Evolutionary conservation across 1,284 basidiomycete species (phyloP), one percentile per base, ranked within the genome.

Genomic region (Boletus semigastroideus): DNA sequence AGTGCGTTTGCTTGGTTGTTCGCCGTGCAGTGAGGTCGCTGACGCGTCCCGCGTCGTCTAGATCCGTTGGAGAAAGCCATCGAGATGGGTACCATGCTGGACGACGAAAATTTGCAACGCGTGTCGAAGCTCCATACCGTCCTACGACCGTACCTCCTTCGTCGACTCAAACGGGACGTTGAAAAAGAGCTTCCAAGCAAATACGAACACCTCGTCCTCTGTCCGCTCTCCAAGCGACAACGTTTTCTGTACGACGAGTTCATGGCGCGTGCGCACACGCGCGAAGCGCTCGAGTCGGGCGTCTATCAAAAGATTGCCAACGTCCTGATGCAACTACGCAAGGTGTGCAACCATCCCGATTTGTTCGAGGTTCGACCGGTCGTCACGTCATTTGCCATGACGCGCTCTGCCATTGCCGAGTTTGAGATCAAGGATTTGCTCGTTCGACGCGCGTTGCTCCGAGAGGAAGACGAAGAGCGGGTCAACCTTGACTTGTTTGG

Each of bases 221-320:
- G 95, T 63, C 87, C 90, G 1, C 76, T 99, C 7, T 97, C 94
- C 31, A 98, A 97, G 68, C 84, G 96, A 2, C 96, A 99, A 64
- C 88, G 95, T 7, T 96, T 93, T 69, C 80, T 99, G 9, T 99
- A 99, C 72, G 96, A 99, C 76, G 96, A 98, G 69, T 98, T 98
- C 75, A 98, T 99, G 94, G 81, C 88, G 6, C 83, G 96, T 27
- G 86, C 92, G 0, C 87, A 93, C 55, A 98, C 96, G 2, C 82
- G 84, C 38, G 87, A 92, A 61, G 92, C 92, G 14, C 78, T 98
- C 44, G 79, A 87, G 16, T 93, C 91, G 5, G 96, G 95, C 4
- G 78, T 87, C 2, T 90, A 90, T 61, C 86, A 88, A 69, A 94
- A 94, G 68, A 94, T 98, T 54, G 94, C 95, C 71, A 98, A 98